Evolutionary conservation across 169 alveolate species (phyloP).

Genomic region (Cytauxzoon felis): DNA sequence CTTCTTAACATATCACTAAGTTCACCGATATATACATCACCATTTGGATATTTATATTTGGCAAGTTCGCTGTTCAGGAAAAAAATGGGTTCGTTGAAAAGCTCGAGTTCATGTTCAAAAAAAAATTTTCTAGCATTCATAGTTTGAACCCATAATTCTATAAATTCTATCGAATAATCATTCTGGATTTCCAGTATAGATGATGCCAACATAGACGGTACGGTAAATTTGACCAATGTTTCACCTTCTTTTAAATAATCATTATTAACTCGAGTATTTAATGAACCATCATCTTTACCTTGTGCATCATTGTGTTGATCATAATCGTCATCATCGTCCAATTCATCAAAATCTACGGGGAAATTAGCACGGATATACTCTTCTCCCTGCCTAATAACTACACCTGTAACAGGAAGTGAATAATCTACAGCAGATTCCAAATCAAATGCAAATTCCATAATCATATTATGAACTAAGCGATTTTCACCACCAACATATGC

Average conservation of each 20-base stretch:
- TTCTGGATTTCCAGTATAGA: constrained; percentile 44
- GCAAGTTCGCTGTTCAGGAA: constrained; percentile 4
- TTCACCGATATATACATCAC: constrained; percentile 54
- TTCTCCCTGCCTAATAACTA: constrained; percentile 32
- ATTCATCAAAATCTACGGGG: constrained; percentile 12
- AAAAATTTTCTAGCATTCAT: constrained; percentile 22
- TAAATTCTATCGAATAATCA: constrained; percentile 43
- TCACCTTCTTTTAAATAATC: constrained; percentile 5
- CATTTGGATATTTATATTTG: constrained; percentile 51
- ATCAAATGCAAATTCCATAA: constrained; percentile 52
- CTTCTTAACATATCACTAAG: constrained; percentile 30
- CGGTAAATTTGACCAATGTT: constrained; percentile 10
- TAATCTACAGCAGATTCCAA: constrained; percentile 25
- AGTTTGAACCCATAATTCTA: constrained; percentile 46
- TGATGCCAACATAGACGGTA: constrained; percentile 33
- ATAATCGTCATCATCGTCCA: not conserved
- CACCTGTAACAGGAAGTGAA: constrained; percentile 41
- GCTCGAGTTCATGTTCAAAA: constrained; percentile 23
- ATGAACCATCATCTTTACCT: not conserved
- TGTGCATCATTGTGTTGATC: not conserved
- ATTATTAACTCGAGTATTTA: not conserved
- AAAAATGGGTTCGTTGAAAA: constrained; percentile 45
- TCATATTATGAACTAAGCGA: constrained; percentile 17
- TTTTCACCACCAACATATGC: constrained; percentile 53
- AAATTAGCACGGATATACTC: constrained; percentile 32